These are phyloP conservation scores for Solanum chiquidenum DNA, from an alignment of 257 asterid species.

Conservation along the genomic window DNA sequence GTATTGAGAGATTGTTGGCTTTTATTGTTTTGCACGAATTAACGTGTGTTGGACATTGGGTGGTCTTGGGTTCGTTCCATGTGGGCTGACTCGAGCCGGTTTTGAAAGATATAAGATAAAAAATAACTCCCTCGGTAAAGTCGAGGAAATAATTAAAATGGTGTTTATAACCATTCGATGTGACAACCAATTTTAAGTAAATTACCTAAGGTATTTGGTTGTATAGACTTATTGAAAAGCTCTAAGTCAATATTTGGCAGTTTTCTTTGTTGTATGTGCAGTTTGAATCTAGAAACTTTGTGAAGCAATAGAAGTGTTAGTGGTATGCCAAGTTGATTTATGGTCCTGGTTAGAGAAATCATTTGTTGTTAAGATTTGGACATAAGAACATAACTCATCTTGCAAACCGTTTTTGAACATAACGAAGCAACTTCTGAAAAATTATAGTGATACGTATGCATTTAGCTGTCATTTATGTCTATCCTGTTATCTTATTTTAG, in stretches of 20 bases:
- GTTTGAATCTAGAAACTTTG: background rate
- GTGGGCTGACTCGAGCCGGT: background rate
- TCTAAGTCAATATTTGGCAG: background rate
- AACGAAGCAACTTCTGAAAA: background rate
- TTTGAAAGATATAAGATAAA: background rate
- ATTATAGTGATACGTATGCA: background rate
- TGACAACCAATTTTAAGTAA: background rate
- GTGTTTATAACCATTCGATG: background rate
- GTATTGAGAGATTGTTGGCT: background rate
- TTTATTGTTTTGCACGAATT: background rate
- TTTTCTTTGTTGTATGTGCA: background rate
- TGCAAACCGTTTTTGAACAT: background rate
- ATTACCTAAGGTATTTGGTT: background rate
- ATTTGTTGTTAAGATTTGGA: background rate
- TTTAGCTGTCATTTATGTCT: background rate
- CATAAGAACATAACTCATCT: background rate
- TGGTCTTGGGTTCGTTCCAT: background rate
- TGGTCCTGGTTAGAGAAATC: background rate
- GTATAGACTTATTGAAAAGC: background rate
- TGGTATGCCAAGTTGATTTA: background rate
- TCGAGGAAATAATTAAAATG: background rate
- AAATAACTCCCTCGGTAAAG: background rate
- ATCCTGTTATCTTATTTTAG: background rate
- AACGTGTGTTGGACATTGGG: background rate
- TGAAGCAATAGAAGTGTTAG: background rate